Percentiles rank a stretch among this genome's conserved stretches.
Evolutionary conservation across 129 eudicot species (phyloP).

Genomic region (Tagetes patula): DNA sequence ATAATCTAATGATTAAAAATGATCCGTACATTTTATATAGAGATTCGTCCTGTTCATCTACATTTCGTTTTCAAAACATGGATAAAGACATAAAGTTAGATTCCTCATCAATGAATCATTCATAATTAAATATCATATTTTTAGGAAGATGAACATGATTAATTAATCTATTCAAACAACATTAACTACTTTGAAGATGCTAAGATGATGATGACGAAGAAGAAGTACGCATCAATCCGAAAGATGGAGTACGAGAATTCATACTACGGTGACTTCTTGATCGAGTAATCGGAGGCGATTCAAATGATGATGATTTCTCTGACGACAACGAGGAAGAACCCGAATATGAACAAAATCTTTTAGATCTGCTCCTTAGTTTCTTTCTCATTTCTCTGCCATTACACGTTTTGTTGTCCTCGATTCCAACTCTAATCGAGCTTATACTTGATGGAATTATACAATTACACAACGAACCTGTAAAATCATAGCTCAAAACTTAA

Average conservation of each 20-base stretch:
- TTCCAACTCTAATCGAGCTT: constrained; percentile 55
- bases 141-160: constrained; percentile 9
- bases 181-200: background rate
- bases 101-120: no score
- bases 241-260: constrained; percentile 31
- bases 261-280: constrained; percentile 20
- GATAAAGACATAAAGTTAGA: no score
- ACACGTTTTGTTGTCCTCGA: constrained; percentile 43
- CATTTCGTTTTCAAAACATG: background rate
- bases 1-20: background rate
- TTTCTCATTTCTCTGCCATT: constrained; percentile 45
- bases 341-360: constrained; percentile 40
- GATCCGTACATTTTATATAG: constrained; percentile 2
- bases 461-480: constrained; percentile 61
- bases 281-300: constrained; percentile 30
- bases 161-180: background rate
- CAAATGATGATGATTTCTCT: constrained; percentile 26
- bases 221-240: constrained; percentile 32
- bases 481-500: background rate
- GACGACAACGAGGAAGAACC: constrained; percentile 41
- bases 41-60: constrained; percentile 13
- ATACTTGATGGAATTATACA: constrained; percentile 72
- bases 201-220: constrained; percentile 28
- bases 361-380: constrained; percentile 34
- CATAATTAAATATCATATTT: constrained; percentile 10